These are phyloP conservation scores for Inonotus obliquus DNA, from an alignment of 1,284 basidiomycete genomes.

Conservation along the genomic window DNA sequence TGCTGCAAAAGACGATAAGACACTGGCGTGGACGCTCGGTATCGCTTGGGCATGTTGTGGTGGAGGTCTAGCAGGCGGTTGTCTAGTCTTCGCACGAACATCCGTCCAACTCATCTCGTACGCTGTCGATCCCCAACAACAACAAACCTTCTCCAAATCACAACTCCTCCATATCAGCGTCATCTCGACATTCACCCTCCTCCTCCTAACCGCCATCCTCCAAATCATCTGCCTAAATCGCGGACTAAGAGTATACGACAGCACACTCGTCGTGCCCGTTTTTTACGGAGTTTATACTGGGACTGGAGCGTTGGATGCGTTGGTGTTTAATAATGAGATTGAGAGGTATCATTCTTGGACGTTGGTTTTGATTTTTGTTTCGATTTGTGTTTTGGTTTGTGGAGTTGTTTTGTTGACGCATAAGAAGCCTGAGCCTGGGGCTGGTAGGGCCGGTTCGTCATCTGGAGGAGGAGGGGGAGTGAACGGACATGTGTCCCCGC, in stretches of 20 bases:
- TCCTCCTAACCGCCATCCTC: slow-evolving; percentile 74
- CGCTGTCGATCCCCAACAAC: slow-evolving; percentile 53
- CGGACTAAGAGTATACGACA: slow-evolving; percentile 76
- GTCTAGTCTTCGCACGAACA: slow-evolving; percentile 89
- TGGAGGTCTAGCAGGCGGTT: slow-evolving; percentile 83
- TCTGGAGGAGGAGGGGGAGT: slow-evolving; percentile 19
- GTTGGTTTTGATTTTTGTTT: slow-evolving; percentile 80
- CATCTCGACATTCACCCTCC: slow-evolving; percentile 79
- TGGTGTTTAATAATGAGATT: slow-evolving; percentile 80
- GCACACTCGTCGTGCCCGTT: slow-evolving; percentile 69
- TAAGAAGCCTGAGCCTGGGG: slow-evolving; percentile 65
- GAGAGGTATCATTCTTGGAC: slow-evolving; percentile 82
- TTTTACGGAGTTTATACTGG: slow-evolving; percentile 70
- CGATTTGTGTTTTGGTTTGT: slow-evolving; percentile 77
- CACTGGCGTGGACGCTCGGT: slow-evolving; percentile 83
- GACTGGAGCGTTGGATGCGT: slow-evolving; percentile 61
- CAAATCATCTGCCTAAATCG: slow-evolving; percentile 91
- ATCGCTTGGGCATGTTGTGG: slow-evolving; percentile 91
- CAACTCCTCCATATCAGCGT: slow-evolving; percentile 80
- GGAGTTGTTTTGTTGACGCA: slow-evolving; percentile 84
- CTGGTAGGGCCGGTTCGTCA: slow-evolving; percentile 11
- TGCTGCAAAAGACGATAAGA: slow-evolving; percentile 73
- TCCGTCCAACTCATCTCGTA: slow-evolving; percentile 75
- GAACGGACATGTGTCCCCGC: slow-evolving; percentile 12
- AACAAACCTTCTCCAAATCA: slow-evolving; percentile 76